These are phyloP conservation scores for Aspergillus pseudoglaucus DNA, from an alignment of 2,329 filamentous ascomycete genomes.

Conservation along the genomic window DNA sequence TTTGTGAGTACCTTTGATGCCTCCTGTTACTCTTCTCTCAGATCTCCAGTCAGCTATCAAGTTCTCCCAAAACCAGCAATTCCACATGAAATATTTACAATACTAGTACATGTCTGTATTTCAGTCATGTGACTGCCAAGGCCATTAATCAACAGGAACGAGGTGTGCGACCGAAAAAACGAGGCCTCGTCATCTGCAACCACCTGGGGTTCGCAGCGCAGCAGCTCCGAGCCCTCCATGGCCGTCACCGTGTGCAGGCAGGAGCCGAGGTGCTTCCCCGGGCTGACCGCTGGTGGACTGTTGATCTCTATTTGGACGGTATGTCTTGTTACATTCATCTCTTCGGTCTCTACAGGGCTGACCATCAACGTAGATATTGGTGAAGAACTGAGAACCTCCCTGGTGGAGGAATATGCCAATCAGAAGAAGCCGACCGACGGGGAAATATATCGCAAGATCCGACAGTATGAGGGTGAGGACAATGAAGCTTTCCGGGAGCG, in stretches of 20 bases:
- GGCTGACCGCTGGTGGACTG: conserved; percentile 20
- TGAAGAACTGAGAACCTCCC: conserved; percentile 3
- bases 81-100: too few species aligned
- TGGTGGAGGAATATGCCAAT: conserved; percentile 9
- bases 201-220: neutral
- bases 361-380: conserved; percentile 7
- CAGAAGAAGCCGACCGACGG: conserved; percentile 1
- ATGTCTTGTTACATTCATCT: neutral
- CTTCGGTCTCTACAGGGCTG: neutral
- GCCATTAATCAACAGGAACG: too few species aligned
- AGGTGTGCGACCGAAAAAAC: too few species aligned
- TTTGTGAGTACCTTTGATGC: too few species aligned
- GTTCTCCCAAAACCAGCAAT: too few species aligned
- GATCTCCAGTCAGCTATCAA: too few species aligned
- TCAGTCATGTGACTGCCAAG: too few species aligned
- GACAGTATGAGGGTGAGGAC: too few species aligned
- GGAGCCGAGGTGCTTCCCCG: conserved; percentile 14
- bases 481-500: neutral
- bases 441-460: too few species aligned
- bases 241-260: conserved; percentile 15
- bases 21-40: too few species aligned
- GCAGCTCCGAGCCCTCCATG: conserved; percentile 11
- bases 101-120: too few species aligned
- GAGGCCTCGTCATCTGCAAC: too few species aligned
- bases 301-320: conserved; percentile 26